Conservation (phyloP, 495 filamentous ascomycete species). For the Xylaria telfairii region DNA sequence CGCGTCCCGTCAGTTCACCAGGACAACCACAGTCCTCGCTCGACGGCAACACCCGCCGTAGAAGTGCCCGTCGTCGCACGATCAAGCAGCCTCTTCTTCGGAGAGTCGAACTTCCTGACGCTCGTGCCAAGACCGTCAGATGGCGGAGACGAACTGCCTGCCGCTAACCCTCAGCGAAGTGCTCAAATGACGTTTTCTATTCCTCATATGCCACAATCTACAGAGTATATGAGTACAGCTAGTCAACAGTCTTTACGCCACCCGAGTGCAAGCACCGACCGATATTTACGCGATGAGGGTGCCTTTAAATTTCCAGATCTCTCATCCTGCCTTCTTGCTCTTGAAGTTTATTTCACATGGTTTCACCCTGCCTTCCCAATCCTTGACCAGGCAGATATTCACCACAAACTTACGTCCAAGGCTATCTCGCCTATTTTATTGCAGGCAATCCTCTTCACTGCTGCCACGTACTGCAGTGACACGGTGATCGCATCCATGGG, state of each 20-base stretch:
- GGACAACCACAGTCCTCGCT: not conserved
- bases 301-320: not conserved
- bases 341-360: not conserved
- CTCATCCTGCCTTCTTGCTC: not conserved
- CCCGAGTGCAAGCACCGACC: not conserved
- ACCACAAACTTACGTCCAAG: not conserved
- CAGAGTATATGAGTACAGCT: not conserved
- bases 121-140: conserved; percentile 1
- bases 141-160: not conserved
- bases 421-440: not conserved
- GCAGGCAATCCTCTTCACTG: not conserved
- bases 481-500: not conserved
- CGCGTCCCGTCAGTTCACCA: not conserved
- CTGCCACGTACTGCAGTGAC: not conserved
- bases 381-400: not conserved
- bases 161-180: not conserved
- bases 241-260: not conserved
- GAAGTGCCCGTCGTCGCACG: not conserved
- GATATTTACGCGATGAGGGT: not conserved
- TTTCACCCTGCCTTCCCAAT: conserved; percentile 6
- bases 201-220: not conserved
- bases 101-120: not conserved
- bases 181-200: not conserved
- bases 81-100: not conserved
- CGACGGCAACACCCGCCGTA: not conserved